These are phyloP conservation scores for Fusarium brachygibbosum DNA, from an alignment of 2,329 filamentous ascomycete genomes.

Conservation along the genomic window DNA sequence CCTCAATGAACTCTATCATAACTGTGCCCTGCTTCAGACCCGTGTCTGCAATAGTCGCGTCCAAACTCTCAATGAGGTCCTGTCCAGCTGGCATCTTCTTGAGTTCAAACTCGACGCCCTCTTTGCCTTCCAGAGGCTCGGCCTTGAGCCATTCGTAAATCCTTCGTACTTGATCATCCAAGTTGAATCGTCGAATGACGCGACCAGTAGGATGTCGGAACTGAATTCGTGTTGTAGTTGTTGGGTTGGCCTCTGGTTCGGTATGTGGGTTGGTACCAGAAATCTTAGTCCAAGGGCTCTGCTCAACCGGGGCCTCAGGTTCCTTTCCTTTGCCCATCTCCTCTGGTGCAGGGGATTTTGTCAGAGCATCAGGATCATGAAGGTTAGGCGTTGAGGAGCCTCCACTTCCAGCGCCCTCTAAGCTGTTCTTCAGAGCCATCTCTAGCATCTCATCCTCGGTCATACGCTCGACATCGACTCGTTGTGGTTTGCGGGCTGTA, in stretches of 20 bases:
- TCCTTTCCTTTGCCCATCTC: slow-evolving; percentile 70
- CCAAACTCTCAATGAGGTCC: slow-evolving; percentile 83
- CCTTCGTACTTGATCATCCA: slow-evolving; percentile 81
- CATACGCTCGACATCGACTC: slow-evolving; percentile 85
- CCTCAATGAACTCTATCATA: slow-evolving; percentile 90
- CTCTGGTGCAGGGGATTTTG: slow-evolving; percentile 69
- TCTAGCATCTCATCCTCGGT: slow-evolving; percentile 98
- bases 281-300: slow-evolving; percentile 75
- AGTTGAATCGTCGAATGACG: slow-evolving; percentile 85
- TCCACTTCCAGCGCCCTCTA: slow-evolving; percentile 66
- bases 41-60: slow-evolving; percentile 81
- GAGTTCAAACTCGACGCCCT: slow-evolving; percentile 85
- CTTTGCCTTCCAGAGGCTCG: slow-evolving; percentile 83
- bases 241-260: slow-evolving; percentile 80
- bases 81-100: slow-evolving; percentile 82
- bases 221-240: slow-evolving; percentile 87
- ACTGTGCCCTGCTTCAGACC: slow-evolving; percentile 93
- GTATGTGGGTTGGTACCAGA: slow-evolving; percentile 78
- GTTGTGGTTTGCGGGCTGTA: slow-evolving; percentile 72
- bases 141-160: slow-evolving; percentile 98
- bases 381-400: slow-evolving; percentile 64
- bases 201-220: slow-evolving; percentile 89
- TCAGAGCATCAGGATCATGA: slow-evolving; percentile 89
- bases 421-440: slow-evolving; percentile 90
- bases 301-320: slow-evolving; percentile 54